Percentiles rank a stretch among this genome's conserved stretches.
Evolutionary conservation across 257 asterid species (phyloP).

Genomic region (Fraxinus quadrangulata): DNA sequence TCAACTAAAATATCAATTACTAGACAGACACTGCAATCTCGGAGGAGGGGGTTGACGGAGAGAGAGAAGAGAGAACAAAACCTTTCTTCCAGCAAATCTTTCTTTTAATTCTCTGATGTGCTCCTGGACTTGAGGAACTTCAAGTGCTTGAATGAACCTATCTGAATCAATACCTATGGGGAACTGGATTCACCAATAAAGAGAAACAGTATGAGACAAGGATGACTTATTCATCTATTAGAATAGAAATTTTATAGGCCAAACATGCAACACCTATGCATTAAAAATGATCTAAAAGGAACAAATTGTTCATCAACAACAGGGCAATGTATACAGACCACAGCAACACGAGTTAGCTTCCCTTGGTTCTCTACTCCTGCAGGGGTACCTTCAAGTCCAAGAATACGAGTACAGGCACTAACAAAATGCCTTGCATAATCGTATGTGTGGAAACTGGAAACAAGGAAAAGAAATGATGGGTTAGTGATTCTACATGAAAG

Average conservation of each 20-base stretch:
- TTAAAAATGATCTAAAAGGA: background rate
- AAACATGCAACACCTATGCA: conserved; percentile 17
- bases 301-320: conserved; percentile 23
- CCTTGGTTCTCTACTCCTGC: conserved; percentile 99
- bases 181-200: conserved; percentile 52
- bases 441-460: conserved; percentile 87
- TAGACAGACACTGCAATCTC: conserved; percentile 13
- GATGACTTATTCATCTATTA: conserved; percentile 15
- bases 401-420: conserved; percentile 95
- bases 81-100: conserved; percentile 90
- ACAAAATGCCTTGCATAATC: conserved; percentile 95
- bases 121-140: conserved; percentile 55
- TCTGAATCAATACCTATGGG: conserved; percentile 96
- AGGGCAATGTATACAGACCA: conserved; percentile 49
- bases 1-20: conserved; percentile 3
- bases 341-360: conserved; percentile 95
- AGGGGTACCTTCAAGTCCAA: conserved; percentile 96
- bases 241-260: conserved; percentile 17
- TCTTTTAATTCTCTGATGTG: conserved; percentile 67
- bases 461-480: conserved; percentile 29
- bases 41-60: background rate
- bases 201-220: conserved; percentile 24
- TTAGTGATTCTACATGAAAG: conserved; percentile 24
- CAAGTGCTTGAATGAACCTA: conserved; percentile 82
- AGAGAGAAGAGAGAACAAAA: conserved; percentile 25